Base-by-base conservation (phyloP, 108 stramenopile species). In the Fistulifera pelliculosa region DNA sequence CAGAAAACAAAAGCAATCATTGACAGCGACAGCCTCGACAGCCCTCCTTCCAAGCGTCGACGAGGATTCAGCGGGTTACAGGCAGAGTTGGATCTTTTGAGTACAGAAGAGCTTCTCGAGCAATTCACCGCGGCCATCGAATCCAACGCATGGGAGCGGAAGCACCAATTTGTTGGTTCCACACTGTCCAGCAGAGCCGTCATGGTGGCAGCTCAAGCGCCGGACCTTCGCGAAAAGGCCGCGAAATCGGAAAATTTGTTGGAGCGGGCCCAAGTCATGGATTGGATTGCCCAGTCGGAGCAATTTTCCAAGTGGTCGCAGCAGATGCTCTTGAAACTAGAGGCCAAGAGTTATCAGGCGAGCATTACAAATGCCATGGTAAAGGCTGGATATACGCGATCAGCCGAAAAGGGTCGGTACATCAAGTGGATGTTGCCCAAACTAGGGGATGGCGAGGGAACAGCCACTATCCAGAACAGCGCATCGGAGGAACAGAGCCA, bases 251-350 rank as follows among this genome's bases (percentile, higher is more conserved):
- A 75, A 1, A 11, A 45, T 21, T 17, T 17, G 12, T 69, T 81
- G 11, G 49, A 74, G 13, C 70, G 75, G 10, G 49, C 53, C 16
- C 62, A 70, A 19, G 52, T 81, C 40, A 71, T 81, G 72, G 61
- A 65, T 17, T 81, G 80, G 80, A 75, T 81, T 39, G 45, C 61
- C 17, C 27, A 60, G n/a, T 63, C 63, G 5, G 28, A 54, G 14
- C 48, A 51, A 21, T 81, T 68, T 41, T 48, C 17, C 2, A 41
- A 56, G 25, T 81, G 72, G 70, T 71, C 74, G 12, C n/a, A 52
- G 22, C 68, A 73, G 27, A 69, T 81, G 62, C 47, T 68, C 19
- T 51, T 49, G 44, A 81, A 77, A 49, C 60, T 81, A 69, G 80
- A 81, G 42, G 49, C 58, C 6, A 62, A 73, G 39, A 54, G 50